Evolutionary conservation across 345 rosid species (phyloP), one percentile per base, ranked within the genome.

Genomic region (Hirschfeldia incana): DNA sequence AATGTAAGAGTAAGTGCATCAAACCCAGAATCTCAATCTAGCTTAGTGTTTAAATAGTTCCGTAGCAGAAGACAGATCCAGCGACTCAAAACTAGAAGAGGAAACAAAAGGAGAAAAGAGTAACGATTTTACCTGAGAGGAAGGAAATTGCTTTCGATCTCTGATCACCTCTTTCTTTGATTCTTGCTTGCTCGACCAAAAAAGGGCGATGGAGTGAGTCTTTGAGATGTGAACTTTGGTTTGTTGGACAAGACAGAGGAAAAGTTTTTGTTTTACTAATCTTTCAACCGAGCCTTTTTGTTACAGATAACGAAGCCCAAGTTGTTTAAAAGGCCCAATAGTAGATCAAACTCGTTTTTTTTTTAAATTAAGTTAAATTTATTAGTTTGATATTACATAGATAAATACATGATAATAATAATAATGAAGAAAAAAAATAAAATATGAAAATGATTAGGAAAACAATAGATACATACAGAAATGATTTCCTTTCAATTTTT

Each of bases 161-260:
- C 51, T 61, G 73, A 17, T 29, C 12, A 61, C 7, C 11, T 69
- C 71, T 49, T 49, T 36, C 64, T 73, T 28, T 28, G 82, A 67
- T 49, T 49, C 62, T 68, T 60, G 64, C 76, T 37, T 51, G 75
- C 17, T 39, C 57, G 7, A 67, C 9, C 11, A 55, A 39, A 55
- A 58, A 30, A 21, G 21, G 11, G 26, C 16, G 17, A 53, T n/a
- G 58, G 67, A 3, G 37, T 39, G 46, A 39, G 46, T 49, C 17
- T 33, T 36, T 28, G 75, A 68, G 59, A 53, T 51, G 75, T 62
- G 79, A 69, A 55, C 76, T 74, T 49, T 80, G 79, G 79, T 70
- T 64, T 80, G 79, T 75, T 64, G 44, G 53, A 80, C 79, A 80
- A 80, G 83, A 69, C 69, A 79, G 13, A 53, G 4, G n/a, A 13